phyloP scores from a whole-genome alignment of 306 rosid species.

The peach (Prunus persica) region Prunus_persica_NCBIv2 NC_034015.1:1956501-1957000 shows the following conservation, averaged over 20 bases:
- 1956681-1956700: not conserved
- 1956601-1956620: not conserved
- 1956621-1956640: constrained; percentile 1
- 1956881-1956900: constrained; percentile 12
- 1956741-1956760: not conserved
- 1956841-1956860: not conserved
- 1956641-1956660: constrained; percentile 5
- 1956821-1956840: not conserved
- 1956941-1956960: not conserved
- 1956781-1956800: not conserved
- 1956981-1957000: constrained; percentile 15
- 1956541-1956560: too few species aligned
- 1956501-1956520: not conserved
- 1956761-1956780: not conserved
- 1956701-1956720: not conserved
- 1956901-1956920: too few species aligned
- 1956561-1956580: not conserved
- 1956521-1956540: not conserved
- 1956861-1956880: not conserved
- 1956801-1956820: not conserved
- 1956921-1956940: too few species aligned
- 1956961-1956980: not conserved
- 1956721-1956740: not conserved
- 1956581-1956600: not conserved
- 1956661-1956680: constrained; percentile 2